Evolutionary conservation across 2,329 filamentous ascomycete species (phyloP).

Genomic region (Coleophoma cylindrospora): DNA sequence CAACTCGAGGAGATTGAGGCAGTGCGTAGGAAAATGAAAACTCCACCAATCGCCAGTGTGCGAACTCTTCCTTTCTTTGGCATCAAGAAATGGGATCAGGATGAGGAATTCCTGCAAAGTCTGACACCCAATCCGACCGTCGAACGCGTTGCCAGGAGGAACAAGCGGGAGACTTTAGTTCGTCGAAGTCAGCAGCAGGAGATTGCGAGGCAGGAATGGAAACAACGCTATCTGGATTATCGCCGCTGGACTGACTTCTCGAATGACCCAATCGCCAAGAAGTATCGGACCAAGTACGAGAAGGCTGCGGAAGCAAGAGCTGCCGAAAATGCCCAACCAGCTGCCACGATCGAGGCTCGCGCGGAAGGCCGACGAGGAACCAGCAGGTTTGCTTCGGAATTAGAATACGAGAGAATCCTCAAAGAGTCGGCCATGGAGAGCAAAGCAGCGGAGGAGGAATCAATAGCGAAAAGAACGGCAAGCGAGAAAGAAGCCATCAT

Average conservation of each 20-base stretch:
- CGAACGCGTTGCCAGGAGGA: conserved; percentile 10
- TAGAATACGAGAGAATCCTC: conserved; percentile 67
- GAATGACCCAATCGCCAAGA: conserved; percentile 19
- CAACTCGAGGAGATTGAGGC: conserved; percentile 4
- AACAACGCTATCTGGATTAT: conserved; percentile 19
- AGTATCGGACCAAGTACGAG: conserved; percentile 21
- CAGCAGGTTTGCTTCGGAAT: conserved; percentile 63
- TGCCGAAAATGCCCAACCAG: conserved; percentile 17
- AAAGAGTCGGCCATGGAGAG: conserved; percentile 69
- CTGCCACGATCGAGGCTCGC: conserved; percentile 45
- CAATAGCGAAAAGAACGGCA: conserved; percentile 63
- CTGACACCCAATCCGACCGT: conserved; percentile 14
- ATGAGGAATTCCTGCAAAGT: conserved; percentile 16
- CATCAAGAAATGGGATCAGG: conserved; percentile 16
- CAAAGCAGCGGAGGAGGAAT: conserved; percentile 55
- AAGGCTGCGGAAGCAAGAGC: conserved; percentile 18
- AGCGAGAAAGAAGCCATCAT: conserved; percentile 74
- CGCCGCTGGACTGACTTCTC: conserved; percentile 23
- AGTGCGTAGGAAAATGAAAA: conserved; percentile 24
- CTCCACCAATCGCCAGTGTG: conserved; percentile 21
- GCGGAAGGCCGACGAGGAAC: conserved; percentile 42
- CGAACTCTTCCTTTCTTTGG: conserved; percentile 7
- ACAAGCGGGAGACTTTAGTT: conserved; percentile 1
- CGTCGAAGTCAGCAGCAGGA: conserved; percentile 16
- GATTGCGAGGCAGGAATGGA: conserved; percentile 18